Evolutionary conservation across 805 yeast species (phyloP).

Genomic region (Candida maesae): DNA sequence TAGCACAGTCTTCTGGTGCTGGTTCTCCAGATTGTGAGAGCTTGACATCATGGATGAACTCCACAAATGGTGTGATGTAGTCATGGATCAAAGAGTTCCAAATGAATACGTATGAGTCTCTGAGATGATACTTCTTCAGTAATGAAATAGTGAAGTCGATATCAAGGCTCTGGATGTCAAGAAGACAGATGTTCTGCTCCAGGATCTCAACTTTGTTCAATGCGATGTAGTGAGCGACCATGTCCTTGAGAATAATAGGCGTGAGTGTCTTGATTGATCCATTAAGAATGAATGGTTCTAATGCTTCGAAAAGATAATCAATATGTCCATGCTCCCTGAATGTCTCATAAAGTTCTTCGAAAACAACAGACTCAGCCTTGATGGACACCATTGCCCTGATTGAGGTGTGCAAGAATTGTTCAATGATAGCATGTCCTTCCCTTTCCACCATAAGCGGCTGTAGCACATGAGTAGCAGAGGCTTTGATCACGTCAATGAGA

Average conservation of each 20-base stretch:
- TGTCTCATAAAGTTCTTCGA: conserved; percentile 44
- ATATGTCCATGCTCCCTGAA: conserved; percentile 30
- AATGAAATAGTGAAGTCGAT: conserved; percentile 69
- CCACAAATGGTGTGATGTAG: conserved; percentile 65
- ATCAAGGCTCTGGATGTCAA: conserved; percentile 69
- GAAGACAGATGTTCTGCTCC: conserved; percentile 63
- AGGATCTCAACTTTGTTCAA: conserved; percentile 43
- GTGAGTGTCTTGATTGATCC: conserved; percentile 49
- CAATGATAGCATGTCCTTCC: conserved; percentile 24
- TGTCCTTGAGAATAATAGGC: conserved; percentile 56
- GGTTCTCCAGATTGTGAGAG: not conserved
- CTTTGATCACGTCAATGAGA: conserved; percentile 50
- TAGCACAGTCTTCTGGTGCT: conserved; percentile 20
- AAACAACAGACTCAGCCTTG: conserved; percentile 32
- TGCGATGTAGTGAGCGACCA: conserved; percentile 50
- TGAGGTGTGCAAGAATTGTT: conserved; percentile 33
- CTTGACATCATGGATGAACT: conserved; percentile 41
- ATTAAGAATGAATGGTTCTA: conserved; percentile 49
- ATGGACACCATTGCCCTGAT: conserved; percentile 40
- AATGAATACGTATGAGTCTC: conserved; percentile 63
- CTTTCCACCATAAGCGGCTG: conserved; percentile 9
- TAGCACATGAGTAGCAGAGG: conserved; percentile 27
- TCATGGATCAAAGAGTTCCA: conserved; percentile 72
- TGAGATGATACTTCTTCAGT: conserved; percentile 52
- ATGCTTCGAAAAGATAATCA: conserved; percentile 43